phyloP scores from a whole-genome alignment of 768 basidiomycete species.

The Pleurotus pulmonarius region DNA sequence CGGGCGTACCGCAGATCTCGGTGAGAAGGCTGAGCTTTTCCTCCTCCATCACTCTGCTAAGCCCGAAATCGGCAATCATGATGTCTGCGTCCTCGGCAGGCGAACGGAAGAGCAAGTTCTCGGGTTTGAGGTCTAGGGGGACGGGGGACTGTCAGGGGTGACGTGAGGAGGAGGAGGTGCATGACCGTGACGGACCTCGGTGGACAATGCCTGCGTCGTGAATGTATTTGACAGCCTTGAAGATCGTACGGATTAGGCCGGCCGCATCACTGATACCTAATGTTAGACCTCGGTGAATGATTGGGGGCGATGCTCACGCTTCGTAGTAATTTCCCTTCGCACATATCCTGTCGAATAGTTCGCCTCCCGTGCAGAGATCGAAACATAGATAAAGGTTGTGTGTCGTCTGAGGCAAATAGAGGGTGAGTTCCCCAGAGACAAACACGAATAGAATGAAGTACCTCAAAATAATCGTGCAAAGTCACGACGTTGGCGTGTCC shows the following conservation, averaged over 20 bases:
- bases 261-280: slow-evolving; percentile 72
- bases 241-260: slow-evolving; percentile 80
- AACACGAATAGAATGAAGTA: slow-evolving; percentile 16
- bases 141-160: not conserved
- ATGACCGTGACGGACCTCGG: slow-evolving; percentile 47
- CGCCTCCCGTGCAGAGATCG: slow-evolving; percentile 95
- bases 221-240: slow-evolving; percentile 85
- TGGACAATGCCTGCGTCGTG: slow-evolving; percentile 93
- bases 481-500: slow-evolving; percentile 91
- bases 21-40: slow-evolving; percentile 85
- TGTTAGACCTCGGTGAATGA: slow-evolving; percentile 4
- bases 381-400: slow-evolving; percentile 94
- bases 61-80: slow-evolving; percentile 96
- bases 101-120: slow-evolving; percentile 94
- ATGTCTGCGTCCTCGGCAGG: slow-evolving; percentile 88
- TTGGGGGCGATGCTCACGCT: slow-evolving; percentile 46
- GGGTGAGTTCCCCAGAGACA: not conserved
- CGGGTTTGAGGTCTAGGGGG: slow-evolving; percentile 83
- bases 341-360: slow-evolving; percentile 98
- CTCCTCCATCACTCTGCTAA: slow-evolving; percentile 88
- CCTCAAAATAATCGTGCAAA: slow-evolving; percentile 95
- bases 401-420: slow-evolving; percentile 50
- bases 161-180: not conserved
- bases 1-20: slow-evolving; percentile 94
- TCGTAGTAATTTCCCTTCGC: slow-evolving; percentile 97